Percentiles rank a stretch among this genome's conserved stretches.
Evolutionary conservation across 306 rosid genomes (phyloP).

Genomic region (Ochetophila trinervis): DNA sequence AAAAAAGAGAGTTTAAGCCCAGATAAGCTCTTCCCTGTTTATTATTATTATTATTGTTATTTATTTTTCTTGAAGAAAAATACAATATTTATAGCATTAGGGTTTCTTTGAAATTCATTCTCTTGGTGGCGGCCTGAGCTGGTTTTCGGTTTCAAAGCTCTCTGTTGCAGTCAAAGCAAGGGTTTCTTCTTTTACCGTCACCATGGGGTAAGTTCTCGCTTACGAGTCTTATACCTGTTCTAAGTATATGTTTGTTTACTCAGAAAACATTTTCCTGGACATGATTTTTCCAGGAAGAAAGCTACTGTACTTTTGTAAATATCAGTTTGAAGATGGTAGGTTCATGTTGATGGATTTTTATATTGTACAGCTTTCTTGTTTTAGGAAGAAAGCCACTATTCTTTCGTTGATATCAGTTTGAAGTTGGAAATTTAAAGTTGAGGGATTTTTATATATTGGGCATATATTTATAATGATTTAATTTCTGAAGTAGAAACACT

Average conservation of each 20-base stretch:
- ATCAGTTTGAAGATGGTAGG: not conserved
- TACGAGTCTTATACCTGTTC: not conserved
- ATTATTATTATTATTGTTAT: no score
- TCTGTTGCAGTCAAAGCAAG: constrained; percentile 5
- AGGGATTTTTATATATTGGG: no score
- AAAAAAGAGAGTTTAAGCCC: no score
- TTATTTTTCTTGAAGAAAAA: not conserved
- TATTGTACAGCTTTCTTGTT: no score
- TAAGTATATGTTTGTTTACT: not conserved
- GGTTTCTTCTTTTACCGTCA: constrained; percentile 7
- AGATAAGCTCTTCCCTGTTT: no score
- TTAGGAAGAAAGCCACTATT: not conserved
- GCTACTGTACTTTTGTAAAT: not conserved
- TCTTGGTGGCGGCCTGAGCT: not conserved
- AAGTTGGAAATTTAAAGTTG: no score
- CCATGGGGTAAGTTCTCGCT: constrained; percentile 49
- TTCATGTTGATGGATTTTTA: no score
- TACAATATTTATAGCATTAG: not conserved
- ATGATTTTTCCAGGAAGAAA: not conserved
- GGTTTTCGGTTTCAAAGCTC: constrained; percentile 9
- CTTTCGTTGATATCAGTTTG: not conserved
- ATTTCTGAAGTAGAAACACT: no score
- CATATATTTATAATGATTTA: no score
- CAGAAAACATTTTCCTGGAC: not conserved
- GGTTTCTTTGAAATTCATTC: constrained; percentile 19